Base-by-base conservation (phyloP, 257 asterid species). In the Galeopsis tetrahit region DNA sequence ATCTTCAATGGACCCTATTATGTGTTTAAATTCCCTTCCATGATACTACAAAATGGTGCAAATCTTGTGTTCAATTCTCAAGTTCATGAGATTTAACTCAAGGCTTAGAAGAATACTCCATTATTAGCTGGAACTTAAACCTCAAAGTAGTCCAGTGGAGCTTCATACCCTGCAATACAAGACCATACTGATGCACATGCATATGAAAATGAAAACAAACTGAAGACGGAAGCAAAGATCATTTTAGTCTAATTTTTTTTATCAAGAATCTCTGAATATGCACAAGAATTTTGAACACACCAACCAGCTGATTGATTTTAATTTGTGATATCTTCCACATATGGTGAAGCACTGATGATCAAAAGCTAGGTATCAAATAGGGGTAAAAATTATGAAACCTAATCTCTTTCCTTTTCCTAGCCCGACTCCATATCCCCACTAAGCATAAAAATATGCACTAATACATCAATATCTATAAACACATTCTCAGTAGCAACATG, bases 401-500 rank as follows among this genome's bases (percentile, higher is more conserved):
- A 55, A 17, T 7, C 61, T 7, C 61, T 17, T 49, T 55, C 13
- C 34, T 55, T 21, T 17, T 21, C 56, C 56, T 49, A 14, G 21
- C 13, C 33, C 60, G 17, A 53, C 60, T 15, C 13, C 34, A 15
- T 21, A 21, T 21, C 4, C 61, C 35, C 13, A 5, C 35, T 8
- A 8, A 57, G 14, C 15, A 10, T 7, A 28, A 57, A 28, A 31
- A 9, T 28, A 10, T 56, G 8, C 10, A 9, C n/a, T 28, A 10
- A 57, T 43, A 67, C 44, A 46, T 49, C 58, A 63, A 63, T 53
- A 74, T 59, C 17, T 21, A 43, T 42, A 57, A 43, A 33, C 44
- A 57, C 43, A 10, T 32, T 65, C 72, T 57, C 68, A 74, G 55
- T 21, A 35, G 49, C 61, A 10, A 63, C 70, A 8, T 4, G n/a